phyloP scores from a whole-genome alignment of 78 protist species.

The Dictyostelium purpureum region DNA sequence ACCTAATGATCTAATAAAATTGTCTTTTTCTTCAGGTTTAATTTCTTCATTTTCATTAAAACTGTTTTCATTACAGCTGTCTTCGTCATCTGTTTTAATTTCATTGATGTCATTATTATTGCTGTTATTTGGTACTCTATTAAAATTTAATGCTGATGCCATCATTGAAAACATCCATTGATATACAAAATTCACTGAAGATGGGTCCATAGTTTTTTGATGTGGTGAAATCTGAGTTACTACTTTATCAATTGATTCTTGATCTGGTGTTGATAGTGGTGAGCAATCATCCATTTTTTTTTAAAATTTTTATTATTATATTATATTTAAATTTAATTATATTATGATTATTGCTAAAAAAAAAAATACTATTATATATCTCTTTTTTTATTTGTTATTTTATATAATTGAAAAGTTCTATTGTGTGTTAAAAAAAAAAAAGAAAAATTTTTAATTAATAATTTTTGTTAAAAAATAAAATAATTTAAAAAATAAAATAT shows the following conservation, averaged over 20 bases:
- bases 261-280: not conserved
- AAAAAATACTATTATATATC: too few species aligned
- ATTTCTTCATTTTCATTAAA: not conserved
- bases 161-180: slow-evolving; percentile 76
- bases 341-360: too few species aligned
- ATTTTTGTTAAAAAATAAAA: too few species aligned
- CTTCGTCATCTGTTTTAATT: not conserved
- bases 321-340: not conserved
- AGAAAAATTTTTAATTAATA: not conserved
- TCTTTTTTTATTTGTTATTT: too few species aligned
- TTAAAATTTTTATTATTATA: not conserved
- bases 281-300: slow-evolving; percentile 56
- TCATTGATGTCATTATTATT: not conserved
- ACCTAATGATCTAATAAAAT: not conserved
- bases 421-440: not conserved
- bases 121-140: not conserved
- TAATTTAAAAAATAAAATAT: too few species aligned
- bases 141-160: slow-evolving; percentile 41
- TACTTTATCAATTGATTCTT: slow-evolving; percentile 36
- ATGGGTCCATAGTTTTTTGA: slow-evolving; percentile 61
- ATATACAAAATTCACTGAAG: slow-evolving; percentile 63
- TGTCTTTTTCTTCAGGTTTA: not conserved
- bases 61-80: not conserved
- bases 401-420: too few species aligned
- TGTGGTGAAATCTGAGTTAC: slow-evolving; percentile 4